A percentile compares a stretch with the other conserved stretches of the same genome.
These are phyloP conservation scores for Phoenix roebelenii DNA, from an alignment of 176 grass and related monocot genomes.

Conservation along the genomic window DNA sequence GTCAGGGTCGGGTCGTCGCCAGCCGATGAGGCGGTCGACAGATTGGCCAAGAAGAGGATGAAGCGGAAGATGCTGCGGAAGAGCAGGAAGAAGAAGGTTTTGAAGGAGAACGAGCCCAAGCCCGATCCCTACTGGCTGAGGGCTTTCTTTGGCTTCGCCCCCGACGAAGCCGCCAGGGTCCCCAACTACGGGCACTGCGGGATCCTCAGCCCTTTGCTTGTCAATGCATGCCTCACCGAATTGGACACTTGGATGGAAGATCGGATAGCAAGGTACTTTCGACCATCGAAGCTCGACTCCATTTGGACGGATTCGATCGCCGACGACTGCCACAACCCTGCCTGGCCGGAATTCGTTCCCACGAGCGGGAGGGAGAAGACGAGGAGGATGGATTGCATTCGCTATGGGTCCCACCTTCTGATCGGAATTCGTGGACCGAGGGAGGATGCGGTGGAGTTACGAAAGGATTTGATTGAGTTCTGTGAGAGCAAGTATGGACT, in stretches of 20 bases:
- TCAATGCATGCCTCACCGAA: slow-evolving; percentile 77
- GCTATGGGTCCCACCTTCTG: slow-evolving; percentile 69
- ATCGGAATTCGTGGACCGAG: slow-evolving; percentile 80
- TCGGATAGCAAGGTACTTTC: slow-evolving; percentile 61
- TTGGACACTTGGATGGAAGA: slow-evolving; percentile 90
- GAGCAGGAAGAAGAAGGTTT: slow-evolving; percentile 86
- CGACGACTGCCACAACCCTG: slow-evolving; percentile 74
- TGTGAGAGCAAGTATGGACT: slow-evolving; percentile 64
- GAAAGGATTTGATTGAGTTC: slow-evolving; percentile 62
- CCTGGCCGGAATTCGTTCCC: slow-evolving; percentile 94
- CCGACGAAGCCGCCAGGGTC: slow-evolving; percentile 42
- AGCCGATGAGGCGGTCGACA: slow-evolving; percentile 29
- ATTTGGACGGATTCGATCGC: slow-evolving; percentile 61
- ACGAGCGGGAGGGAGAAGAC: slow-evolving; percentile 53
- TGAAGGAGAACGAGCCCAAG: slow-evolving; percentile 77
- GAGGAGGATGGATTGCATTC: slow-evolving; percentile 81
- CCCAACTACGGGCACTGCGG: slow-evolving; percentile 68
- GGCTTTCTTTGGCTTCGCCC: slow-evolving; percentile 74
- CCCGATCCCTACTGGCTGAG: slow-evolving; percentile 87
- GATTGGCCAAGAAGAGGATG: slow-evolving; percentile 61
- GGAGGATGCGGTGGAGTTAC: slow-evolving; percentile 63
- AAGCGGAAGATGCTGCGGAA: slow-evolving; percentile 83
- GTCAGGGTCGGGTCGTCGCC: slow-evolving; percentile 33
- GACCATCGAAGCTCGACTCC: slow-evolving; percentile 56
- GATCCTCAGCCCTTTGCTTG: slow-evolving; percentile 75